These are phyloP conservation scores for Penicillium sp. DNA, from an alignment of 2,329 filamentous ascomycete species.

Conservation along the genomic window DNA sequence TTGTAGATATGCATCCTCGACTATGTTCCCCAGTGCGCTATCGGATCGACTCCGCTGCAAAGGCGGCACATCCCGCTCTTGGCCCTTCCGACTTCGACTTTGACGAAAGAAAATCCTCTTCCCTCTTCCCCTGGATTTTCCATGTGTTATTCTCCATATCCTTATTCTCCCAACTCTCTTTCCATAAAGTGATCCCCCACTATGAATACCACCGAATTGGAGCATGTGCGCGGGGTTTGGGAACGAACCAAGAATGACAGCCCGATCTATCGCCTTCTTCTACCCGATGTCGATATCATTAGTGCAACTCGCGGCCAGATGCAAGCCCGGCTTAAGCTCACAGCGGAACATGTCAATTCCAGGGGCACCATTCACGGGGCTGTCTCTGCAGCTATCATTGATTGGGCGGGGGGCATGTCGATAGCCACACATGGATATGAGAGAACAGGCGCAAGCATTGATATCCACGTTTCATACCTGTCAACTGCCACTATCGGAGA, in stretches of 20 bases:
- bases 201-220: slow-evolving; percentile 1
- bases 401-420: slow-evolving; percentile 10
- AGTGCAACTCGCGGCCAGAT: slow-evolving; percentile 1
- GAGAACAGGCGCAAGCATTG: slow-evolving; percentile 7
- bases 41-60: neutral
- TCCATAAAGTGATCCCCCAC: neutral
- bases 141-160: neutral
- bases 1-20: neutral
- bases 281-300: slow-evolving; percentile 5
- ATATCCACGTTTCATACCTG: slow-evolving; percentile 7
- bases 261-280: slow-evolving; percentile 7
- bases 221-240: slow-evolving; percentile 9
- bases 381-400: slow-evolving; percentile 7
- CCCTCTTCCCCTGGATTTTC: neutral
- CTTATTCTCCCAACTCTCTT: neutral
- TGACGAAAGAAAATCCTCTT: neutral
- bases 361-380: slow-evolving; percentile 8
- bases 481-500: slow-evolving; percentile 5
- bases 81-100: neutral
- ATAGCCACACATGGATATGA: slow-evolving; percentile 9
- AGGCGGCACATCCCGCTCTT: neutral
- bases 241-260: slow-evolving; percentile 8
- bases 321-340: slow-evolving; percentile 9
- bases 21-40: neutral
- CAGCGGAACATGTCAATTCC: slow-evolving; percentile 8